These are phyloP conservation scores for Sphaerulina musiva DNA, from an alignment of 2,329 filamentous ascomycete genomes.

Conservation along the genomic window DNA sequence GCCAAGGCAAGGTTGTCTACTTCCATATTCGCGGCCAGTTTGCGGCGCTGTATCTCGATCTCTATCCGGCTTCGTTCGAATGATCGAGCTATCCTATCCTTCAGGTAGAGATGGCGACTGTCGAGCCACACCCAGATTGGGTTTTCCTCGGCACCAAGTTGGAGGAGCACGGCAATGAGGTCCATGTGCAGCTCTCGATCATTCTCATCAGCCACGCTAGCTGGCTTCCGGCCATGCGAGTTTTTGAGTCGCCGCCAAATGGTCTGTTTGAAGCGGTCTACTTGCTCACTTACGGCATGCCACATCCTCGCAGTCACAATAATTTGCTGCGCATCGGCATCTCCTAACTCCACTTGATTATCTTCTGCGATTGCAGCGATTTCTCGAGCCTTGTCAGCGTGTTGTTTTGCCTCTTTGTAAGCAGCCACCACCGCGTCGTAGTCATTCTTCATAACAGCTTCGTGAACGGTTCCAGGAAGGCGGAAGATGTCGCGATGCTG, in stretches of 20 bases:
- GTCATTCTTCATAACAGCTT: conserved; percentile 84
- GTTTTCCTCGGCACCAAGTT: conserved; percentile 90
- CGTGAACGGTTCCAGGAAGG: conserved; percentile 66
- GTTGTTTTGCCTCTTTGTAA: conserved; percentile 73
- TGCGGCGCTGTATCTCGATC: conserved; percentile 80
- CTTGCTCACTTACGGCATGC: conserved; percentile 83
- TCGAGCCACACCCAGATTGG: conserved; percentile 95
- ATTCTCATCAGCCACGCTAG: conserved; percentile 32
- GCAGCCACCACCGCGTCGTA: conserved; percentile 83
- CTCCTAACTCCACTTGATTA: conserved; percentile 50
- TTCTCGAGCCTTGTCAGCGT: conserved; percentile 68
- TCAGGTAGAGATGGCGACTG: conserved; percentile 82
- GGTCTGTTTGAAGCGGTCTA: conserved; percentile 80
- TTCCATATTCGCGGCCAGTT: conserved; percentile 67
- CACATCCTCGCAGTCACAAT: conserved; percentile 89
- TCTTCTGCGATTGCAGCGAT: conserved; percentile 54
- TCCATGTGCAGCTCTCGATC: conserved; percentile 79
- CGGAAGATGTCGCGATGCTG: conserved; percentile 77
- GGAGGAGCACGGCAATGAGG: conserved; percentile 79
- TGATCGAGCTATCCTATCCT: conserved; percentile 70
- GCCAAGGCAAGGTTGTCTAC: conserved; percentile 64
- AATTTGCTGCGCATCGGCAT: conserved; percentile 77
- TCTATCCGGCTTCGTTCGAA: conserved; percentile 86
- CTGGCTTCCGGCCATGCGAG: conserved; percentile 25
- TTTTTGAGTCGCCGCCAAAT: conserved; percentile 67